A percentile compares a stretch with the other conserved stretches of the same genome.
Evolutionary conservation across 345 rosid species (phyloP).

Genomic region (Angophora floribunda): DNA sequence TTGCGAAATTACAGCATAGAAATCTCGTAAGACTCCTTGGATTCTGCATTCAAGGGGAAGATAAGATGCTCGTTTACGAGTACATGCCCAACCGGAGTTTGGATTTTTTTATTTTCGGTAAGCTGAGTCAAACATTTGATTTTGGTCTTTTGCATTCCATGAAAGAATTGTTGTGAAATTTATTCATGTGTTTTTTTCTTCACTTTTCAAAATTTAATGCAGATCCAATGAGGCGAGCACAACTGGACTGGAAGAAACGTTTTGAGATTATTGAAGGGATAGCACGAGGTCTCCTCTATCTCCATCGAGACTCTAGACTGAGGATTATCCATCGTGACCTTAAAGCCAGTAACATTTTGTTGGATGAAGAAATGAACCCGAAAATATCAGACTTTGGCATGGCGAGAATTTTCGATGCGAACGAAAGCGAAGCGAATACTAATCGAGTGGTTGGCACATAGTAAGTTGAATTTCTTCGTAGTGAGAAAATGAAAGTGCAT

Average conservation of each 20-base stretch:
- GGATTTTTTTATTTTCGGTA: slow-evolving; percentile 55
- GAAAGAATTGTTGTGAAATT: not conserved
- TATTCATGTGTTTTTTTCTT: not conserved
- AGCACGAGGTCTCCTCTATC: slow-evolving; percentile 71
- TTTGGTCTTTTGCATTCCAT: not conserved
- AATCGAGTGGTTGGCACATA: slow-evolving; percentile 57
- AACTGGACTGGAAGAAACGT: slow-evolving; percentile 45
- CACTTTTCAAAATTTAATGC: not conserved
- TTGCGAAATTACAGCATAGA: slow-evolving; percentile 56
- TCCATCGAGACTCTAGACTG: slow-evolving; percentile 63
- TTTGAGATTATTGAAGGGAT: slow-evolving; percentile 56
- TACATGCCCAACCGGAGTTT: slow-evolving; percentile 69
- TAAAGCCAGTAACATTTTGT: slow-evolving; percentile 57
- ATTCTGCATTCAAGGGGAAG: slow-evolving; percentile 55
- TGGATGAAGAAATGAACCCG: slow-evolving; percentile 70
- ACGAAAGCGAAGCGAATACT: slow-evolving; percentile 48
- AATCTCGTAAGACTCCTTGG: slow-evolving; percentile 68
- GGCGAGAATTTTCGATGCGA: slow-evolving; percentile 53
- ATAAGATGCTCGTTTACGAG: slow-evolving; percentile 55
- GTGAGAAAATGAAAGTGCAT: not conserved
- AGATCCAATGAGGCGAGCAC: slow-evolving; percentile 33
- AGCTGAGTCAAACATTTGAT: not conserved
- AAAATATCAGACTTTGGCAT: slow-evolving; percentile 74
- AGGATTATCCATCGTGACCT: slow-evolving; percentile 67
- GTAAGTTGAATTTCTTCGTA: slow-evolving; percentile 17